Conservation (phyloP, 1,284 basidiomycete species). For the Papiliotrema flavescens region DNA sequence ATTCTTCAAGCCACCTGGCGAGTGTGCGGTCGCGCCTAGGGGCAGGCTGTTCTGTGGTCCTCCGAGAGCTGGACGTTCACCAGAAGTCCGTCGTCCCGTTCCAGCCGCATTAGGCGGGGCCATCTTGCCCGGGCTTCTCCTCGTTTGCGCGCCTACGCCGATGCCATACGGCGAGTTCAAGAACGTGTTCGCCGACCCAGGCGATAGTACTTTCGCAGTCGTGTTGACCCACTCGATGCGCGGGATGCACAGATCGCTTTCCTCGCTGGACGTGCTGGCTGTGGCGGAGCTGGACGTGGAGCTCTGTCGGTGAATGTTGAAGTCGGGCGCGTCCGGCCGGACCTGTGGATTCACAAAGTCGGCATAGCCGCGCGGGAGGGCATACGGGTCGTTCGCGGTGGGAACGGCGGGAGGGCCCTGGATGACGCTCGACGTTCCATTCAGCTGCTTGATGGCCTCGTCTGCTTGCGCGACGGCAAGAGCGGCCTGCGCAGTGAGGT, state of each 20-base stretch:
- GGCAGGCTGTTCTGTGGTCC: slow-evolving; percentile 9
- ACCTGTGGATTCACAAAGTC: slow-evolving; percentile 22
- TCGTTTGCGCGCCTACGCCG: not conserved
- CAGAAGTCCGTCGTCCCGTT: slow-evolving; percentile 15
- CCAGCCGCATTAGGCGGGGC: not conserved
- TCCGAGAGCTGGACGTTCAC: not conserved
- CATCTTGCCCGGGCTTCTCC: not conserved
- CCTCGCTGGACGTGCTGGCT: slow-evolving; percentile 39
- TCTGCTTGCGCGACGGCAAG: slow-evolving; percentile 36
- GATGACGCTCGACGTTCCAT: slow-evolving; percentile 38
- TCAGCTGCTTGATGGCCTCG: slow-evolving; percentile 41
- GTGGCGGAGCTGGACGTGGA: slow-evolving; percentile 28
- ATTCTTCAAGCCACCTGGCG: slow-evolving; percentile 15
- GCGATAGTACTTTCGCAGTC: slow-evolving; percentile 1
- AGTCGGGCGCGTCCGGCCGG: not conserved
- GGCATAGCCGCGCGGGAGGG: slow-evolving; percentile 19
- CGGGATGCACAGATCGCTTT: slow-evolving; percentile 41
- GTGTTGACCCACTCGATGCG: slow-evolving; percentile 42
- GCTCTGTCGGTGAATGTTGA: slow-evolving; percentile 19
- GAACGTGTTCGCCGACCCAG: slow-evolving; percentile 1
- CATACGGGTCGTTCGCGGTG: slow-evolving; percentile 7
- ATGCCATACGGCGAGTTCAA: slow-evolving; percentile 8
- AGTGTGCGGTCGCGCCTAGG: slow-evolving; percentile 19
- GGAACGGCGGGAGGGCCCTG: slow-evolving; percentile 19
- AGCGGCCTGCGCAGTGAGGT: slow-evolving; percentile 19